phyloP scores from a whole-genome alignment of 1,284 basidiomycete genomes.

The Rugosomyces carneus region DNA sequence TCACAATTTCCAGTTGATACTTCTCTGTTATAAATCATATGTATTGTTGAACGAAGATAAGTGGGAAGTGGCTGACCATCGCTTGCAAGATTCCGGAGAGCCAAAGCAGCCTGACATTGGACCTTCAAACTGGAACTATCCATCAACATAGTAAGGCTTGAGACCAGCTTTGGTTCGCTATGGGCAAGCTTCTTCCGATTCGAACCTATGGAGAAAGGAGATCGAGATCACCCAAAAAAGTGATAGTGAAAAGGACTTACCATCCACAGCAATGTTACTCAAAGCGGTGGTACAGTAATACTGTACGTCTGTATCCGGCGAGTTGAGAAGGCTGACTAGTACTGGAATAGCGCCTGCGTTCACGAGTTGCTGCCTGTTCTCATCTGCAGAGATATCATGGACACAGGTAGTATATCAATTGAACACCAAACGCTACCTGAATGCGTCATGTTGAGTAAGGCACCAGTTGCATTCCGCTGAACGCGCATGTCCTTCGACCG shows the following conservation, averaged over 20 bases:
- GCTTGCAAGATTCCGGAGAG: slow-evolving; percentile 93
- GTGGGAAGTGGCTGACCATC: slow-evolving; percentile 67
- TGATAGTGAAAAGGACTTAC: slow-evolving; percentile 32
- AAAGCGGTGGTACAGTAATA: slow-evolving; percentile 99
- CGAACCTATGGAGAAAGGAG: slow-evolving; percentile 38
- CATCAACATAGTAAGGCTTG: slow-evolving; percentile 94
- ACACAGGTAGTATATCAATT: neutral
- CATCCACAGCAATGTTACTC: slow-evolving; percentile 97
- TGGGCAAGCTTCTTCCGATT: slow-evolving; percentile 96
- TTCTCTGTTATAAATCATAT: slow-evolving; percentile 60
- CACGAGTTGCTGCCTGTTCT: slow-evolving; percentile 98
- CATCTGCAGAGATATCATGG: slow-evolving; percentile 50
- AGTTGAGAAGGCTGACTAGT: slow-evolving; percentile 90
- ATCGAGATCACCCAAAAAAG: slow-evolving; percentile 6
- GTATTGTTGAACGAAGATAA: neutral
- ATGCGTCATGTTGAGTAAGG: slow-evolving; percentile 99
- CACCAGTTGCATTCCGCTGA: slow-evolving; percentile 97
- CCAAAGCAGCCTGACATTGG: slow-evolving; percentile 97
- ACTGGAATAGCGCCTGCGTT: slow-evolving; percentile 99
- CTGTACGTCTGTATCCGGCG: slow-evolving; percentile 98
- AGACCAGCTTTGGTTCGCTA: slow-evolving; percentile 92
- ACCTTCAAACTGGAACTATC: slow-evolving; percentile 97
- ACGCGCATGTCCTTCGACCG: slow-evolving; percentile 99
- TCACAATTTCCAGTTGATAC: slow-evolving; percentile 98
- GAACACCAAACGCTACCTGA: slow-evolving; percentile 54